Percentiles rank a stretch among this genome's conserved stretches.
phyloP scores from a whole-genome alignment of 2,329 filamentous ascomycete species.

The Diaporthe australafricana region DNA sequence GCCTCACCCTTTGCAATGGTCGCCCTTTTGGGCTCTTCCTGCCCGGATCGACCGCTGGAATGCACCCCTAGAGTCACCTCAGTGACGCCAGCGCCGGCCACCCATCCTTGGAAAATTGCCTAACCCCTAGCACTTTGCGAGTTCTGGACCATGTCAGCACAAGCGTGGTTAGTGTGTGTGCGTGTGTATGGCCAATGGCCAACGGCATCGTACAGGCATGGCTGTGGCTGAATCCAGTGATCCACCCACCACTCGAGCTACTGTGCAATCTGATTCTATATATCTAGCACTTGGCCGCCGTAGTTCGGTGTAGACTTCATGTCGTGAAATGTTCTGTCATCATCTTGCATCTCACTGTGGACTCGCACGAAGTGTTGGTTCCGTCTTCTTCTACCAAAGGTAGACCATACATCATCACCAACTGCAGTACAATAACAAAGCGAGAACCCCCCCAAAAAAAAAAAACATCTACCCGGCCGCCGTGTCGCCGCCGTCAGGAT shows the following conservation, averaged over 20 bases:
- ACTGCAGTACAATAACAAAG: background rate
- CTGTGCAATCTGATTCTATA: background rate
- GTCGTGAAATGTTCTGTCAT: background rate
- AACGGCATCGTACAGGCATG: background rate
- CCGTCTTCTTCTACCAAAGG: background rate
- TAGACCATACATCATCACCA: background rate
- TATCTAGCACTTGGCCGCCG: background rate
- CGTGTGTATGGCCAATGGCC: background rate
- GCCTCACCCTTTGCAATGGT: background rate
- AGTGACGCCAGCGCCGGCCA: constrained; percentile 19
- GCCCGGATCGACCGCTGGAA: constrained; percentile 17
- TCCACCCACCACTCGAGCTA: constrained; percentile 1
- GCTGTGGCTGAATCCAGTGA: background rate
- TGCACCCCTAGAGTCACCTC: constrained; percentile 24
- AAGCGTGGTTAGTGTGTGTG: background rate
- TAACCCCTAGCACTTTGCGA: background rate
- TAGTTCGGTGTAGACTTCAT: background rate
- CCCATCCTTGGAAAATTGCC: constrained; percentile 21
- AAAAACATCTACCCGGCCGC: background rate
- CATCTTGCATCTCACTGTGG: background rate
- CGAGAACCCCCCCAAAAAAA: background rate
- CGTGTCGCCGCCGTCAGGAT: constrained; percentile 15
- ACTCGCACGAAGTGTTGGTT: background rate
- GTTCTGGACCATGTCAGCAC: constrained; percentile 1
- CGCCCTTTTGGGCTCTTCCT: background rate